phyloP scores from a whole-genome alignment of 495 filamentous ascomycete genomes.

The Hypoxylon cercidicola region DNA sequence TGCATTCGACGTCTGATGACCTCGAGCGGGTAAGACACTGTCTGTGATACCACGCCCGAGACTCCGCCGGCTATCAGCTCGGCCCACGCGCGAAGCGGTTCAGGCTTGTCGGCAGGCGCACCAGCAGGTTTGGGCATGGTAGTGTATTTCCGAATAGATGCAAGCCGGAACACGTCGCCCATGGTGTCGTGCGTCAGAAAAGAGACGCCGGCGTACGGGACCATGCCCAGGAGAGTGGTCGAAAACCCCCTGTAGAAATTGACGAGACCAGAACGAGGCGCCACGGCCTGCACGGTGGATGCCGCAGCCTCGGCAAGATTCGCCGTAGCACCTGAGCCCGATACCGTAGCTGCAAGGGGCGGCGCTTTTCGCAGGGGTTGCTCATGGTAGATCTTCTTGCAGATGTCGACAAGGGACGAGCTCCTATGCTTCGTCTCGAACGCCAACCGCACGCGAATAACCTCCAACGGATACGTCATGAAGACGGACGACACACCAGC shows the following conservation, averaged over 20 bases:
- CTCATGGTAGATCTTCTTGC: slow-evolving; percentile 86
- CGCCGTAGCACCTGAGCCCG: slow-evolving; percentile 26
- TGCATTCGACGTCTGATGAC: slow-evolving; percentile 94
- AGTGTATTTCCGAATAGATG: slow-evolving; percentile 73
- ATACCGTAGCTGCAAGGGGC: slow-evolving; percentile 8
- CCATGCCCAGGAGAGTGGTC: slow-evolving; percentile 89
- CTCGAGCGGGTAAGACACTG: slow-evolving; percentile 90
- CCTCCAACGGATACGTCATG: slow-evolving; percentile 93
- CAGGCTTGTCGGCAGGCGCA: slow-evolving; percentile 65
- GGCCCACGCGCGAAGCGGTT: slow-evolving; percentile 78
- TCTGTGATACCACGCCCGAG: slow-evolving; percentile 89
- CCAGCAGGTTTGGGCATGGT: slow-evolving; percentile 59
- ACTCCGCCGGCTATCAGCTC: slow-evolving; percentile 85
- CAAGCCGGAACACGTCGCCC: slow-evolving; percentile 80
- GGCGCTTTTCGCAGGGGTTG: slow-evolving; percentile 48
- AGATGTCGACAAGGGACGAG: slow-evolving; percentile 75
- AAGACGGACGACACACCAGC: slow-evolving; percentile 92
- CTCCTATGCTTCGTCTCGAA: slow-evolving; percentile 84
- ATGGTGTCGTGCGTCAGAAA: slow-evolving; percentile 94
- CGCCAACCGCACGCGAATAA: slow-evolving; percentile 90
- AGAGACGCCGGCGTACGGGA: slow-evolving; percentile 96
- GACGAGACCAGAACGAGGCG: slow-evolving; percentile 72
- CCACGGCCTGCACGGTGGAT: slow-evolving; percentile 47
- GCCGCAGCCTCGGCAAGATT: slow-evolving; percentile 41
- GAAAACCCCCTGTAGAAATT: slow-evolving; percentile 98